phyloP scores from a whole-genome alignment of 805 yeast genomes.

The Candida tallmaniae region DNA sequence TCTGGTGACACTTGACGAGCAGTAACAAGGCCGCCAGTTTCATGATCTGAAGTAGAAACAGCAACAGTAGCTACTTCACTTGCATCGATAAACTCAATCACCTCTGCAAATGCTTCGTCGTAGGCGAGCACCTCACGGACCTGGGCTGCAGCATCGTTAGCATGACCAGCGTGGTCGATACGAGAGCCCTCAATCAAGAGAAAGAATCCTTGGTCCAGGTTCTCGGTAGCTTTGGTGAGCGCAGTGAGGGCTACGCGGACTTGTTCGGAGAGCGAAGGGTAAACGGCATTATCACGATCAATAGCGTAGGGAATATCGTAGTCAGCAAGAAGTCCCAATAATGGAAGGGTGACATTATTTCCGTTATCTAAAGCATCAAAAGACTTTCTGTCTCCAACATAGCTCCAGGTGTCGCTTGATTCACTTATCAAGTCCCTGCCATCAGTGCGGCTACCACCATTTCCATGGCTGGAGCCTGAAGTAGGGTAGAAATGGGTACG shows the following conservation, averaged over 20 bases:
- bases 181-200: slow-evolving; percentile 84
- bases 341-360: slow-evolving; percentile 61
- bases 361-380: slow-evolving; percentile 58
- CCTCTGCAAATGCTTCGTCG: slow-evolving; percentile 74
- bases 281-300: slow-evolving; percentile 56
- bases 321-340: slow-evolving; percentile 70
- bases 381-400: slow-evolving; percentile 51
- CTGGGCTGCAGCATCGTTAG: slow-evolving; percentile 90
- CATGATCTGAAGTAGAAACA: slow-evolving; percentile 87
- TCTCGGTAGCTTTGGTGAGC: slow-evolving; percentile 58
- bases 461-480: too few relatives aligned
- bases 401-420: slow-evolving; percentile 53
- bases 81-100: slow-evolving; percentile 59
- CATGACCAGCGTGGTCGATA: slow-evolving; percentile 94
- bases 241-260: slow-evolving; percentile 69
- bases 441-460: slow-evolving; percentile 68
- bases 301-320: slow-evolving; percentile 79
- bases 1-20: slow-evolving; percentile 66
- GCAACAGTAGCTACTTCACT: slow-evolving; percentile 73
- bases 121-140: slow-evolving; percentile 85
- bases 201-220: slow-evolving; percentile 81
- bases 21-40: slow-evolving; percentile 85
- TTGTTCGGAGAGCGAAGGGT: slow-evolving; percentile 79
- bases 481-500: slow-evolving; percentile 72
- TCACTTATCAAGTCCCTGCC: slow-evolving; percentile 59